These are phyloP conservation scores for Phylloporus sp. DNA, from an alignment of 1,284 basidiomycete species.

Conservation along the genomic window DNA sequence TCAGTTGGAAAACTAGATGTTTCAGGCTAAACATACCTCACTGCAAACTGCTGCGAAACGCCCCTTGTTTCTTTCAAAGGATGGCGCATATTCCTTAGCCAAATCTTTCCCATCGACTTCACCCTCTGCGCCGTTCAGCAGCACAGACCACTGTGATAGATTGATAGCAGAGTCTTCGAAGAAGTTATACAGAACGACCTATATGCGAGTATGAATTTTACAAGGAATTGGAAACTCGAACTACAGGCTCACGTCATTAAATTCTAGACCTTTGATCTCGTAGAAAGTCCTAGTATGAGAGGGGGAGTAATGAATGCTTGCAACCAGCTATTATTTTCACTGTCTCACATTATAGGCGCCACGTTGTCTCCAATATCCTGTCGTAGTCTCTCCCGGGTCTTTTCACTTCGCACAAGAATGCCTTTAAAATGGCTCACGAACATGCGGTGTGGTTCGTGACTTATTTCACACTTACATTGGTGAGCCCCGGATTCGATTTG, in stretches of 20 bases:
- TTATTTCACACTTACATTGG: constrained; percentile 60
- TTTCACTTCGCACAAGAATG: constrained; percentile 52
- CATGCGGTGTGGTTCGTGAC: neutral
- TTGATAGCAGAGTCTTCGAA: constrained; percentile 69
- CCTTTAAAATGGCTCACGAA: no score
- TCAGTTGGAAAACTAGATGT: neutral
- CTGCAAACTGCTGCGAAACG: constrained; percentile 66
- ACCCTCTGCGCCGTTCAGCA: constrained; percentile 55
- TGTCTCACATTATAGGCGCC: neutral
- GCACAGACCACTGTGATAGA: constrained; percentile 60
- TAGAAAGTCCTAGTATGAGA: constrained; percentile 63
- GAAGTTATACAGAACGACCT: constrained; percentile 78
- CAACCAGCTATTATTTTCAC: neutral
- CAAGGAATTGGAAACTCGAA: neutral
- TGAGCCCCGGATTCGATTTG: constrained; percentile 72
- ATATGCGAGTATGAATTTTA: constrained; percentile 13
- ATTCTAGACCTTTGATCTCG: constrained; percentile 79
- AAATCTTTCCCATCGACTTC: constrained; percentile 23
- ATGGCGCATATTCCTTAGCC: constrained; percentile 47
- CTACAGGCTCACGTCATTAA: constrained; percentile 62
- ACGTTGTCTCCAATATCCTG: neutral
- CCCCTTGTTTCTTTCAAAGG: constrained; percentile 54
- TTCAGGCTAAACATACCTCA: constrained; percentile 52
- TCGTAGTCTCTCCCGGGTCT: neutral
- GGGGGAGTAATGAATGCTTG: neutral